Percentiles rank a stretch among this genome's conserved stretches.
phyloP scores from a whole-genome alignment of 164 flowering plant genomes.

The Cinnamomum micranthum region DNA sequence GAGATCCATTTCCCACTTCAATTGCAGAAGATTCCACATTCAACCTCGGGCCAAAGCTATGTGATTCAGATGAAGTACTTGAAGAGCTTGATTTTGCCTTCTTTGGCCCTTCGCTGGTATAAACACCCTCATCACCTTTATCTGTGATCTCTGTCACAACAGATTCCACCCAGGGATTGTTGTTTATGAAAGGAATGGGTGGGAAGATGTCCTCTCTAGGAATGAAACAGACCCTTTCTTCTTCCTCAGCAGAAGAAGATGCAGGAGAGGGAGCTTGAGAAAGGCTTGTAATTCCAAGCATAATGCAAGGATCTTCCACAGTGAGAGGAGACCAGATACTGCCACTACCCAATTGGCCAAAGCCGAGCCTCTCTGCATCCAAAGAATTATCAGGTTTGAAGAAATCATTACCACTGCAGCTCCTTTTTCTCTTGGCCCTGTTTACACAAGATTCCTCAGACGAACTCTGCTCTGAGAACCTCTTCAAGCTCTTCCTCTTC shows the following conservation, averaged over 20 bases:
- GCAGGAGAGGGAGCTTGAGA: constrained; percentile 43
- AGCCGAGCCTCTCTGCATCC: constrained; percentile 32
- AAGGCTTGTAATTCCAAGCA: constrained; percentile 28
- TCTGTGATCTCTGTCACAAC: constrained; percentile 54
- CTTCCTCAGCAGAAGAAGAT: constrained; percentile 52
- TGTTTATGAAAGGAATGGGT: constrained; percentile 36
- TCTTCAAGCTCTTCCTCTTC: constrained; percentile 59
- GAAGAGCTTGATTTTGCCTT: constrained; percentile 59
- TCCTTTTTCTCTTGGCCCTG: constrained; percentile 65
- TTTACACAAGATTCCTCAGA: constrained; percentile 39
- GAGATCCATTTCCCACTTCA: constrained; percentile 62
- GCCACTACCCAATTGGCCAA: constrained; percentile 45
- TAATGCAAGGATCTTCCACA: constrained; percentile 30
- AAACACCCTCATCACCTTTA: constrained; percentile 51
- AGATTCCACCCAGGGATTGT: constrained; percentile 63
- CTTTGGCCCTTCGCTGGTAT: constrained; percentile 31
- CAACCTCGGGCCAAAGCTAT: constrained; percentile 33
- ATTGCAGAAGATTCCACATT: constrained; percentile 33
- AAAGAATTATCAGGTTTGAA: constrained; percentile 22
- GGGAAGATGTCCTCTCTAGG: constrained; percentile 43
- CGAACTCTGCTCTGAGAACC: constrained; percentile 54
- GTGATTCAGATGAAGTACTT: constrained; percentile 65
- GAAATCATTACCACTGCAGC: constrained; percentile 19
- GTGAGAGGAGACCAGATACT: constrained; percentile 58
- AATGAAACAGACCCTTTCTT: constrained; percentile 47